Percentiles rank a stretch among this genome's conserved stretches.
Evolutionary conservation across 345 rosid species (phyloP).

Genomic region (Anacardium occidentale): DNA sequence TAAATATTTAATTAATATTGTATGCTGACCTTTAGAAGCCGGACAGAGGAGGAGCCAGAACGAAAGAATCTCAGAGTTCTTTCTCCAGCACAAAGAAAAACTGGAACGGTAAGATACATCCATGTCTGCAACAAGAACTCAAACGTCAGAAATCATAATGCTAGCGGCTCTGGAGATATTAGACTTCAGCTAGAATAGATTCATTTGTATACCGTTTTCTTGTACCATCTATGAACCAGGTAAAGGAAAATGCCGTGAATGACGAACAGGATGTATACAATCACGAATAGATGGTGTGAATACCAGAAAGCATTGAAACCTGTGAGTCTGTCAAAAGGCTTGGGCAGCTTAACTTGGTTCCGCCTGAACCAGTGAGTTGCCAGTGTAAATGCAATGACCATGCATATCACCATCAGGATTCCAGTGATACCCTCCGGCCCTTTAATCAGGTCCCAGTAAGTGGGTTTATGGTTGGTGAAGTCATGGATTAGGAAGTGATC

Average conservation of each 20-base stretch:
- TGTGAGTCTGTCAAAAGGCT: slow-evolving; percentile 85
- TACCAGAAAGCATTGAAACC: slow-evolving; percentile 99
- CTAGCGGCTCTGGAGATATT: background rate
- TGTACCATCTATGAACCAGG: slow-evolving; percentile 75
- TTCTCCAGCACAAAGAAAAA: slow-evolving; percentile 77
- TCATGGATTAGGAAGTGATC: slow-evolving; percentile 27
- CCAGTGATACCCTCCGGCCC: slow-evolving; percentile 81
- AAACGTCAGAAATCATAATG: slow-evolving; percentile 1
- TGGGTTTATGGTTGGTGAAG: slow-evolving; percentile 61
- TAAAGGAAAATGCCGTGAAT: slow-evolving; percentile 70
- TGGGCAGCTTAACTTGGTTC: slow-evolving; percentile 70
- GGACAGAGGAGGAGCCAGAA: slow-evolving; percentile 73
- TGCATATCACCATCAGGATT: slow-evolving; percentile 63
- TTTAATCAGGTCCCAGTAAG: slow-evolving; percentile 62
- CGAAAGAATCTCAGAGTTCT: slow-evolving; percentile 85
- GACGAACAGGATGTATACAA: slow-evolving; percentile 69
- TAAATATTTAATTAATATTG: background rate
- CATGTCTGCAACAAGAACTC: slow-evolving; percentile 58
- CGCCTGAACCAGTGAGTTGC: slow-evolving; percentile 84
- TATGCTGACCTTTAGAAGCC: slow-evolving; percentile 61
- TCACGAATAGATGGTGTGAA: slow-evolving; percentile 80
- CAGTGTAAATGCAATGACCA: slow-evolving; percentile 76
- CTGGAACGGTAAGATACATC: slow-evolving; percentile 94
- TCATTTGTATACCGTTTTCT: slow-evolving; percentile 59
- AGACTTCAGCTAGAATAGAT: slow-evolving; percentile 4